Evolutionary conservation across 2,329 filamentous ascomycete genomes (phyloP).

Genomic region (Metarhizium album): DNA sequence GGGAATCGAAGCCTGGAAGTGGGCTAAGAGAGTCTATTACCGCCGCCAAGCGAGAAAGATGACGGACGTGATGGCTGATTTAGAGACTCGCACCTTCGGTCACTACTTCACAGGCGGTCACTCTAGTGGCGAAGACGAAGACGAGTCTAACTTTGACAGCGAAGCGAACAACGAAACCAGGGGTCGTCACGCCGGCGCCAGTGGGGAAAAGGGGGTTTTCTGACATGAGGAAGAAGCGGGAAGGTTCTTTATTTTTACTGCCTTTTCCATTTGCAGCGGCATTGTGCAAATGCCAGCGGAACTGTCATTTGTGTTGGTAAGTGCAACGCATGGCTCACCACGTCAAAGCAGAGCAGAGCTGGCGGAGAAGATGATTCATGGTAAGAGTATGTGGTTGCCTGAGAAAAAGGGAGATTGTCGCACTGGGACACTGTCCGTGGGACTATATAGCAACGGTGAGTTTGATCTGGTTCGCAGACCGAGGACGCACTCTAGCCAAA

Average conservation of each 20-base stretch:
- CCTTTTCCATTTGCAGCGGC: neutral
- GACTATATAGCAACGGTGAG: neutral
- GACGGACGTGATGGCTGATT: constrained; percentile 12
- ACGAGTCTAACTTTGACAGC: neutral
- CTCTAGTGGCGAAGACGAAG: constrained; percentile 11
- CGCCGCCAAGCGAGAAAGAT: constrained; percentile 11
- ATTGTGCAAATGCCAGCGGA: neutral
- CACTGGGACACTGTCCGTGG: too few species aligned
- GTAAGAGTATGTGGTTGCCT: neutral
- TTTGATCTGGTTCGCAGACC: neutral
- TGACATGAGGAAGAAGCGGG: constrained; percentile 10
- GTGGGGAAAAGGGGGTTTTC: constrained; percentile 7
- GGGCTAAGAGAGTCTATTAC: constrained; percentile 36
- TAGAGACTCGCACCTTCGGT: constrained; percentile 24
- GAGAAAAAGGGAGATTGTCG: neutral
- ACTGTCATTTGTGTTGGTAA: neutral
- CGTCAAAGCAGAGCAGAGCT: neutral
- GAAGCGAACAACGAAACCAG: constrained; percentile 7
- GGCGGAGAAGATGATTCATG: neutral
- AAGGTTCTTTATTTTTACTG: neutral
- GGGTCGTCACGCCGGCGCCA: neutral
- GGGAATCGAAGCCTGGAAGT: constrained; percentile 49
- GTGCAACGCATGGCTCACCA: neutral
- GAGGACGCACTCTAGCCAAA: neutral
- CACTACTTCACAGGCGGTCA: constrained; percentile 17